Evolutionary conservation across 2,329 filamentous ascomycete genomes (phyloP).

Genomic region (Phialemonium atrogriseum): DNA sequence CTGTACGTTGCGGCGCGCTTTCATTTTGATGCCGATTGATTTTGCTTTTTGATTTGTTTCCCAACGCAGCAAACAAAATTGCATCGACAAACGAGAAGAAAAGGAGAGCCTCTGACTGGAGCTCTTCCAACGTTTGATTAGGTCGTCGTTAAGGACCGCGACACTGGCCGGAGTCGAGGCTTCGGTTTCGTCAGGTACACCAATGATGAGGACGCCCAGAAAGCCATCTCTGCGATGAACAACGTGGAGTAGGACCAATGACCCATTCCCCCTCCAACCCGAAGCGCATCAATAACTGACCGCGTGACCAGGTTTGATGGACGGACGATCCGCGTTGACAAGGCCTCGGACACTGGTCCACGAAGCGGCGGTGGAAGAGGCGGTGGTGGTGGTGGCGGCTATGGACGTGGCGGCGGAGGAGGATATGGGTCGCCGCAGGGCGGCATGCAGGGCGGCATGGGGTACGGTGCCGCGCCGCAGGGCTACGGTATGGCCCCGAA

Average conservation of each 20-base stretch:
- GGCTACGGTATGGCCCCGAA: slow-evolving; percentile 26
- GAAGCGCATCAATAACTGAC: slow-evolving; percentile 8
- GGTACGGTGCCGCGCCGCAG: slow-evolving; percentile 19
- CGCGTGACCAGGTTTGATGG: slow-evolving; percentile 64
- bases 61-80: not conserved
- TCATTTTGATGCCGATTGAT: slow-evolving; percentile 8
- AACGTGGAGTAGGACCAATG: slow-evolving; percentile 67
- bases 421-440: slow-evolving; percentile 10
- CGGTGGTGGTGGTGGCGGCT: slow-evolving; percentile 24
- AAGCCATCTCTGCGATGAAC: slow-evolving; percentile 73
- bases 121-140: slow-evolving; percentile 26
- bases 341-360: slow-evolving; percentile 73
- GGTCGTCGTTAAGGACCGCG: slow-evolving; percentile 97
- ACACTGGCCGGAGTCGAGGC: slow-evolving; percentile 91
- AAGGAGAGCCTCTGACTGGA: slow-evolving; percentile 1
- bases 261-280: not conserved
- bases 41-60: slow-evolving; percentile 1
- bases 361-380: slow-evolving; percentile 47
- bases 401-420: slow-evolving; percentile 21
- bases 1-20: slow-evolving; percentile 54
- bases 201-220: slow-evolving; percentile 66
- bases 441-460: slow-evolving; percentile 1
- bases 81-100: too few relatives aligned
- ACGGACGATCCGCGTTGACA: slow-evolving; percentile 89
- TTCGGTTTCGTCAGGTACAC: slow-evolving; percentile 94